These are phyloP conservation scores for Candida koratica DNA, from an alignment of 805 yeast species.

Conservation along the genomic window DNA sequence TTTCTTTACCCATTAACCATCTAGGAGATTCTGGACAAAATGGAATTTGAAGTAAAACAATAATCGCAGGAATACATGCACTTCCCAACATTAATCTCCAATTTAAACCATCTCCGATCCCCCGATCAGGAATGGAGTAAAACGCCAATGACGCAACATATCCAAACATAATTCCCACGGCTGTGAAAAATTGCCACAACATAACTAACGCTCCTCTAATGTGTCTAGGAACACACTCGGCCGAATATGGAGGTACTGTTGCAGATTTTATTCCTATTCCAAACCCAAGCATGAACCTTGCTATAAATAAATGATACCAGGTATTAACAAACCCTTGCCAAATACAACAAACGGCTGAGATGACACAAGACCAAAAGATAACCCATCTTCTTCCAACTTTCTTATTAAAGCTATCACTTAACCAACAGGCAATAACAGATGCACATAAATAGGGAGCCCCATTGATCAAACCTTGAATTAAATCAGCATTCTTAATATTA, in stretches of 20 bases:
- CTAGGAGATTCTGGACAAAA: conserved; percentile 69
- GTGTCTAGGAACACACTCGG: conserved; percentile 56
- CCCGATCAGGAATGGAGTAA: conserved; percentile 47
- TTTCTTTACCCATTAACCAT: conserved; percentile 57
- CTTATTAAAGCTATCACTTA: conserved; percentile 51
- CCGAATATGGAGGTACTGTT: conserved; percentile 64
- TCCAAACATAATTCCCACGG: conserved; percentile 68
- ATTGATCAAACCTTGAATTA: conserved; percentile 60
- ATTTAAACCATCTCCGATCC: conserved; percentile 45
- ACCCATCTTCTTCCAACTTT: conserved; percentile 57
- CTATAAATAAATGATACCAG: conserved; percentile 59
- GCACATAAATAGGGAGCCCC: conserved; percentile 65
- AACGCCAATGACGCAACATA: conserved; percentile 58
- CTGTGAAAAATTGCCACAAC: conserved; percentile 73
- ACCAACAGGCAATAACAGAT: conserved; percentile 57
- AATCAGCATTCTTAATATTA: conserved; percentile 41
- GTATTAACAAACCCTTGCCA: conserved; percentile 65
- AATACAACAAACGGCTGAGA: conserved; percentile 57
- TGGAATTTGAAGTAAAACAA: conserved; percentile 47
- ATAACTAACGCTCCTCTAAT: conserved; percentile 64
- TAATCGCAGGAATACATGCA: conserved; percentile 53
- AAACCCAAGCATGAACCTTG: conserved; percentile 56
- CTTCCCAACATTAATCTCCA: conserved; percentile 67
- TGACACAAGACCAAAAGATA: conserved; percentile 55
- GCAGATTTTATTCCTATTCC: conserved; percentile 68